Evolutionary conservation across 2,329 filamentous ascomycete genomes (phyloP).

Genomic region (Colletotrichum sp.): DNA sequence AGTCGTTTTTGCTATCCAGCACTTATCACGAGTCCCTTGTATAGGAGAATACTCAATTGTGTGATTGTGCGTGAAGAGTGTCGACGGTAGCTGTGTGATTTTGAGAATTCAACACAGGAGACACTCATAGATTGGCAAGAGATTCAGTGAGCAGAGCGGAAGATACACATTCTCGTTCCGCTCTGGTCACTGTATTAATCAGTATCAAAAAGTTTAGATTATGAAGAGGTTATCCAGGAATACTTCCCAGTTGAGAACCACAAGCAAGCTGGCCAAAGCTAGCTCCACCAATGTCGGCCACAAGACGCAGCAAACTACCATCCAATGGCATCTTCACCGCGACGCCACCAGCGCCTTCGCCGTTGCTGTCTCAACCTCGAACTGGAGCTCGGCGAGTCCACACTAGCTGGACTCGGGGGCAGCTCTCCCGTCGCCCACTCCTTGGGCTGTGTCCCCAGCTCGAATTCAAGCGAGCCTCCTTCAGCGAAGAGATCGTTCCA

Average conservation of each 20-base stretch:
- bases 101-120: background rate
- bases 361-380: background rate
- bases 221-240: background rate
- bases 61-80: background rate
- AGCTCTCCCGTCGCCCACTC: constrained; percentile 64
- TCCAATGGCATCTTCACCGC: background rate
- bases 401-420: constrained; percentile 64
- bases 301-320: background rate
- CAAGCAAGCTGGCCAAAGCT: background rate
- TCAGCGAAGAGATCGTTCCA: constrained; percentile 71
- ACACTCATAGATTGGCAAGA: background rate
- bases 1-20: background rate
- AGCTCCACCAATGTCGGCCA: background rate
- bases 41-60: no score
- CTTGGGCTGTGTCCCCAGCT: constrained; percentile 57
- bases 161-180: background rate
- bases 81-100: background rate
- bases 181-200: background rate
- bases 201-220: background rate
- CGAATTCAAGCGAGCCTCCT: constrained; percentile 68
- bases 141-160: background rate
- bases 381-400: background rate
- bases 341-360: background rate
- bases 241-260: background rate
- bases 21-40: no score